Base-by-base conservation (phyloP, 441 rosid genomes). In the Syzygium syzygioides region DNA sequence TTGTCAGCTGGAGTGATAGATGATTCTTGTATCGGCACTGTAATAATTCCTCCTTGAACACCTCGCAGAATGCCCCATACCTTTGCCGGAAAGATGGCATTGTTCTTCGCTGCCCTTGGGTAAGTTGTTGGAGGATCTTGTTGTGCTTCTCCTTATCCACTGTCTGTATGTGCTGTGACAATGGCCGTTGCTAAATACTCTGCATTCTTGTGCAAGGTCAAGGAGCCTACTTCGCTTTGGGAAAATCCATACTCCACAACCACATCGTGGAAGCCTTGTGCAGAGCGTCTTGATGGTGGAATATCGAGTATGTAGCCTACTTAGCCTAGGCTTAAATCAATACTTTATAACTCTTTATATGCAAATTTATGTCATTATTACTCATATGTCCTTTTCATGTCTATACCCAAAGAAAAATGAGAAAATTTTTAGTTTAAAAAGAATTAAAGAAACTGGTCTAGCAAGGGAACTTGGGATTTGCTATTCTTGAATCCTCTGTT, bases 191-290 rank as follows among this genome's bases (percentile, higher is more conserved):
- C 23, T 90, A 76, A 86, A 19, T 86, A 32, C 54, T 20, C 37
- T 68, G 7, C 37, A 45, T 86, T 62, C 85, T 91, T 59, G 14
- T 90, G 34, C 52, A 88, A 98, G 99, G 99, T 96, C 32, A 97
- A 97, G 90, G 99, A 98, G 91, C 87, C 97, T 66, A 90, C 99
- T 91, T 98, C 99, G 28, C 99, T 98, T 3, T 98, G 99, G 99
- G 96, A 95, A 91, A 98, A 98, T 93, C 99, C 99, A 50, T 90
- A 90, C 89, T 96, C 99, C 84, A 95, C 99, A 41, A 98, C 99
- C 85, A 97, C 97, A 84, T 98, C 99, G 64, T 98, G 99, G 99
- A 98, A 96, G 93, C 99, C 99, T 89, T 98, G 99, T 87, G 99
- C 99, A 54, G 99, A 97, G 92, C 97, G 96, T 37, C 97, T 91